Base-by-base conservation (phyloP, 2,329 filamentous ascomycete species). In the Zymoseptoria crescenta region DNA sequence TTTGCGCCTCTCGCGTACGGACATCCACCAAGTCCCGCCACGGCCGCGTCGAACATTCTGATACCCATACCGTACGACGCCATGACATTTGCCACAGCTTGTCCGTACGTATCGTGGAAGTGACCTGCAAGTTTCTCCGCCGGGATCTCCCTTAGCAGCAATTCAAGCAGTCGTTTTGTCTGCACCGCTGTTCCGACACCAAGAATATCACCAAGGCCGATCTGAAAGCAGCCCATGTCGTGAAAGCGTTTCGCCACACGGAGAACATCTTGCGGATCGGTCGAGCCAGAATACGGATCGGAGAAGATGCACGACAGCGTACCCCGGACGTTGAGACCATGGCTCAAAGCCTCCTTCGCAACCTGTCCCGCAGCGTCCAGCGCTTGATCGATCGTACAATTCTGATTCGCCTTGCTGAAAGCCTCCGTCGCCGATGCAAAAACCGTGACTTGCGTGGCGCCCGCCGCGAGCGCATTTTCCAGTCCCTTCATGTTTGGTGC, bases 401-500 rank as follows among this genome's bases (percentile, higher is more conserved):
- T 76, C 50, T 72, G 75, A 59, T 78, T 78, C 5, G 72, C 72
- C 56, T 64, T 67, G 60, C 75, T 77, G 54, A 78, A 78, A 0
- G 71, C 75, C 52, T 77, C 76, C 0, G 71, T 75, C 0, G 74
- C 75, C 57, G 72, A 74, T 19, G 75, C 67, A 55, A 78, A 77
- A 0, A 77, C 74, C 1, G 74, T 74, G 5, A 77, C 69, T 56
- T 77, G 75, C 35, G 66, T 69, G 2, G 72, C 74, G 0, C 67
- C 68, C 48, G 70, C 59, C 19, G 71, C 55, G 0, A 73, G 82
- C 0, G 88, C 87, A 51, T 88, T 83, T 65, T 87, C 81, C 20
- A 78, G 58, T 0, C 76, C 75, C 58, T 74, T 75, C 9, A 72
- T 27, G 60, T 77, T 78, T 0, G 76, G 75, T 0, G 74, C 69